These are phyloP conservation scores for Flaveria trinervia DNA, from an alignment of 129 eudicot genomes.

Conservation along the genomic window DNA sequence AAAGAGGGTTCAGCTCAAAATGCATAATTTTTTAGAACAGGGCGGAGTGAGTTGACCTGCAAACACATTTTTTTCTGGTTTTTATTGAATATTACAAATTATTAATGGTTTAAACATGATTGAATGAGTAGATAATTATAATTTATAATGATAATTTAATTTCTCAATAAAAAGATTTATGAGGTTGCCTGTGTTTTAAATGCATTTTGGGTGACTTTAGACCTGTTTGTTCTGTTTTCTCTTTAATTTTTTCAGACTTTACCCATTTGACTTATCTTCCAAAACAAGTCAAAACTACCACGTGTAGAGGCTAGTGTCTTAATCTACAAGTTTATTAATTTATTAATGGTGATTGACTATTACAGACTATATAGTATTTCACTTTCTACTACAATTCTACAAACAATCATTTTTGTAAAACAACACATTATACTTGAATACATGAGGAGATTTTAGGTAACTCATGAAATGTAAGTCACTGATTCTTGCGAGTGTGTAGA, in stretches of 20 bases:
- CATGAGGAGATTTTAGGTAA: background rate
- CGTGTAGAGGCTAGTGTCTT: background rate
- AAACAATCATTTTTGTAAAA: background rate
- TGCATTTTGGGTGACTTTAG: background rate
- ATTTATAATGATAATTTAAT: background rate
- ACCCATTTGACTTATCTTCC: background rate
- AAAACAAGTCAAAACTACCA: no score
- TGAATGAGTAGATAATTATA: background rate
- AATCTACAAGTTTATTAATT: background rate
- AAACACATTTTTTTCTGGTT: background rate
- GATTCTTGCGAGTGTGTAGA: background rate
- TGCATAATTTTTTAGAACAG: background rate
- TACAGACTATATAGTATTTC: background rate
- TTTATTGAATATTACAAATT: background rate
- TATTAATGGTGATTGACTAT: background rate
- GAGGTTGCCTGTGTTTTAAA: background rate
- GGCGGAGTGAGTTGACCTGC: background rate
- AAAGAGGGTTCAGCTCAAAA: slow-evolving; percentile 1
- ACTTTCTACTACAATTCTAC: background rate
- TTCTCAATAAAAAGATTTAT: background rate
- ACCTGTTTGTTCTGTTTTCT: background rate
- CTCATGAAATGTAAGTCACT: background rate
- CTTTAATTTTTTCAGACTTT: background rate
- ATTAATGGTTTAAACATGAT: background rate
- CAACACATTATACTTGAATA: background rate